These are phyloP conservation scores for Laguncularia racemosa DNA, from an alignment of 345 rosid species.

Conservation along the genomic window DNA sequence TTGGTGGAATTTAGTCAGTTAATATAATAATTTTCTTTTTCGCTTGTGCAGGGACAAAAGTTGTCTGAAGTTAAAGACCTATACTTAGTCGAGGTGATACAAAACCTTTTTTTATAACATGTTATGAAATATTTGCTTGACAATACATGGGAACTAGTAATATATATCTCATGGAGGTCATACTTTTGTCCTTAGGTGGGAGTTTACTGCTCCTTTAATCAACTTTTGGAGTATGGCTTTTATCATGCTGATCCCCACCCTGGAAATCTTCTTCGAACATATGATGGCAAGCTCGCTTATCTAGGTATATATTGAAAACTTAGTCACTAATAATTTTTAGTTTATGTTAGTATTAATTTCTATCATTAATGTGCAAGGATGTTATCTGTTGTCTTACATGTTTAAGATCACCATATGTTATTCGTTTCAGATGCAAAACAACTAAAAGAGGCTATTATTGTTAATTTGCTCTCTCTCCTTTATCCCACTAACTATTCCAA, in stretches of 20 bases:
- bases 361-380: not conserved
- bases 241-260: slow-evolving; percentile 99
- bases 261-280: slow-evolving; percentile 85
- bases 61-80: slow-evolving; percentile 75
- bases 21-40: slow-evolving; percentile 9
- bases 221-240: slow-evolving; percentile 87
- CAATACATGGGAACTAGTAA: not conserved
- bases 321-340: not conserved
- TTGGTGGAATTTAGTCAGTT: not conserved
- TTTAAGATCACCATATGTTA: too few relatives aligned
- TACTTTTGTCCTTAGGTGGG: slow-evolving; percentile 52
- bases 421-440: too few relatives aligned
- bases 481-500: too few relatives aligned
- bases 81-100: slow-evolving; percentile 63
- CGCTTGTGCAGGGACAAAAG: slow-evolving; percentile 58
- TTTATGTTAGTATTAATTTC: not conserved
- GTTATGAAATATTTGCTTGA: not conserved
- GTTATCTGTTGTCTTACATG: too few relatives aligned
- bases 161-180: slow-evolving; percentile 13
- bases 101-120: not conserved
- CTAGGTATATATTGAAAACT: slow-evolving; percentile 39
- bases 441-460: too few relatives aligned
- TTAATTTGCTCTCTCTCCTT: too few relatives aligned
- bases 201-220: slow-evolving; percentile 92
- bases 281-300: slow-evolving; percentile 88